Percentiles rank a stretch among this genome's conserved stretches.
These are phyloP conservation scores for Xylaria curta DNA, from an alignment of 495 filamentous ascomycete species.

Conservation along the genomic window DNA sequence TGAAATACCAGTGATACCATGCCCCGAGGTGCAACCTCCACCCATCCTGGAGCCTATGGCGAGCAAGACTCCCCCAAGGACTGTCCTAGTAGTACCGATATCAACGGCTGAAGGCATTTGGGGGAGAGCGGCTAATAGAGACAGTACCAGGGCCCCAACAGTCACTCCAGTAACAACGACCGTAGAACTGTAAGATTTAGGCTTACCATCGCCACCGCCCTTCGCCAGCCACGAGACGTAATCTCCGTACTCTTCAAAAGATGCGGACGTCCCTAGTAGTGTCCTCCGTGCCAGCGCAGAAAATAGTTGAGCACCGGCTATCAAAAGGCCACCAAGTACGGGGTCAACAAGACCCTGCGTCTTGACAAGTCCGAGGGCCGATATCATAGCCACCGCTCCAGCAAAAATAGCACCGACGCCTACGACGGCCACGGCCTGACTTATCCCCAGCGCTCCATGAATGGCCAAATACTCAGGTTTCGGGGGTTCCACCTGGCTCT, in stretches of 20 bases:
- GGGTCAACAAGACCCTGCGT: slow-evolving; percentile 46
- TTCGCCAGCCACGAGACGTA: slow-evolving; percentile 46
- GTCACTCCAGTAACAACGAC: slow-evolving; percentile 54
- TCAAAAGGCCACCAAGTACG: slow-evolving; percentile 53
- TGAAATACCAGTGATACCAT: slow-evolving; percentile 64
- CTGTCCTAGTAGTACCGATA: slow-evolving; percentile 42
- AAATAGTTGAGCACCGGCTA: slow-evolving; percentile 55
- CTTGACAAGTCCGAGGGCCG: slow-evolving; percentile 34
- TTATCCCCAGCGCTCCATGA: slow-evolving; percentile 42
- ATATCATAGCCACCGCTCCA: slow-evolving; percentile 37
- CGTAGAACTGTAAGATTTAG: slow-evolving; percentile 43
- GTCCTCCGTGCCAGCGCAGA: slow-evolving; percentile 49
- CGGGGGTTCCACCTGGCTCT: slow-evolving; percentile 20
- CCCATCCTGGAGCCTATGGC: slow-evolving; percentile 60
- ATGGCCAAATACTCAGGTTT: slow-evolving; percentile 37
- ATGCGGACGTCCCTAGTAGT: slow-evolving; percentile 58
- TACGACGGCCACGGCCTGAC: slow-evolving; percentile 31
- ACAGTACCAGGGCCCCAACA: slow-evolving; percentile 46
- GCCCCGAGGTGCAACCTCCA: slow-evolving; percentile 65
- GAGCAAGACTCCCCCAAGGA: slow-evolving; percentile 58
- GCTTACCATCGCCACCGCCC: slow-evolving; percentile 35
- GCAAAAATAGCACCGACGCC: slow-evolving; percentile 42
- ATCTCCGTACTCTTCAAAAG: slow-evolving; percentile 59
- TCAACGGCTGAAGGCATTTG: slow-evolving; percentile 30
- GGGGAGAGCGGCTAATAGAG: slow-evolving; percentile 37